phyloP scores from a whole-genome alignment of 768 basidiomycete species.

The Auricularia sp. region DNA sequence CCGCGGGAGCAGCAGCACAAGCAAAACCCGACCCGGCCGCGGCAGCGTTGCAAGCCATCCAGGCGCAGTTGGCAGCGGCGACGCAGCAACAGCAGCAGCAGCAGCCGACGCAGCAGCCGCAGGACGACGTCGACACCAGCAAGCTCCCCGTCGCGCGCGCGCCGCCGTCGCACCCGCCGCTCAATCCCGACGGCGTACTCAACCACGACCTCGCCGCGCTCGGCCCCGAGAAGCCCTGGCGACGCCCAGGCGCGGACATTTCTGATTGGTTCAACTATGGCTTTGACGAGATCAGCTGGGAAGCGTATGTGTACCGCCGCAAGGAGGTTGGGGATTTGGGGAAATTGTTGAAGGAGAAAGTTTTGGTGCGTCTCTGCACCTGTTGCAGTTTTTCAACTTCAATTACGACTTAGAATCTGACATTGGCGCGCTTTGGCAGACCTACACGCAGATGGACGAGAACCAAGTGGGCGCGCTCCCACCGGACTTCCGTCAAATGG shows the following conservation, averaged over 20 bases:
- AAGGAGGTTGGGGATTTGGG: conserved; percentile 74
- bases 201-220: conserved; percentile 72
- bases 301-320: conserved; percentile 79
- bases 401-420: too few species aligned
- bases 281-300: conserved; percentile 95
- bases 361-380: conserved; percentile 46
- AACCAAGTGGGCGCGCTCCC: conserved; percentile 71
- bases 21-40: neutral
- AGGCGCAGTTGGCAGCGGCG: too few species aligned
- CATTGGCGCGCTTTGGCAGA: conserved; percentile 32
- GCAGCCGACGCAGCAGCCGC: conserved; percentile 21
- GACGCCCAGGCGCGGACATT: conserved; percentile 82
- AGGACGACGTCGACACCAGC: conserved; percentile 53
- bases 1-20: neutral
- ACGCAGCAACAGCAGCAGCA: neutral
- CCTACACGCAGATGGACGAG: conserved; percentile 73
- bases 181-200: conserved; percentile 66
- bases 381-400: neutral
- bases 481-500: conserved; percentile 75
- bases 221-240: conserved; percentile 74
- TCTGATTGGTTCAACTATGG: conserved; percentile 99
- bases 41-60: too few species aligned
- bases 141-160: conserved; percentile 58
- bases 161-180: conserved; percentile 69
- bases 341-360: conserved; percentile 70